Percentiles rank a stretch among this genome's conserved stretches.
These are phyloP conservation scores for Ganoderma sinense DNA, from an alignment of 1,284 basidiomycete genomes.

Conservation along the genomic window DNA sequence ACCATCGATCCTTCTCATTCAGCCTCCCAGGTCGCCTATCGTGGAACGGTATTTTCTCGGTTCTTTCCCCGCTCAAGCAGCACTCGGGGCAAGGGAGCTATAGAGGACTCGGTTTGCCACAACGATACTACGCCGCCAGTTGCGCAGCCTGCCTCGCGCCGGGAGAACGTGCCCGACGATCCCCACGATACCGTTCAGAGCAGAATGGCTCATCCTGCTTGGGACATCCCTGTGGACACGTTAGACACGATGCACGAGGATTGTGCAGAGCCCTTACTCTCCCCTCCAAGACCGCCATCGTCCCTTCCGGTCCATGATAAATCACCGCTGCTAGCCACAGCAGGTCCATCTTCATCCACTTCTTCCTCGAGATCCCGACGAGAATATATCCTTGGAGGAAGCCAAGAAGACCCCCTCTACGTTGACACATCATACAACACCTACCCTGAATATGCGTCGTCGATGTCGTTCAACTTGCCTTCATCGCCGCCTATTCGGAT, in stretches of 20 bases:
- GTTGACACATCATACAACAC: not conserved
- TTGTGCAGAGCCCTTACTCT: not conserved
- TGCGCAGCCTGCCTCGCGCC: not conserved
- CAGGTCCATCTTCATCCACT: not conserved
- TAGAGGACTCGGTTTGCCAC: not conserved
- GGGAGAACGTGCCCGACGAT: not conserved
- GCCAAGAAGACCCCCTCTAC: not conserved
- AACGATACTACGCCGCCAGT: not conserved
- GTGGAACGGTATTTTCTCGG: not conserved
- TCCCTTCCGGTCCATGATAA: not conserved
- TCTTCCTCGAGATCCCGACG: not conserved
- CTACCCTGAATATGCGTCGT: not conserved
- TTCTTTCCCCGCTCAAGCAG: not conserved
- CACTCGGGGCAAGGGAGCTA: not conserved
- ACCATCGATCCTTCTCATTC: constrained; percentile 49
- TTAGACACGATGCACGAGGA: not conserved
- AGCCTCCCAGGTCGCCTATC: constrained; percentile 32
- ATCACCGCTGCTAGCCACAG: not conserved
- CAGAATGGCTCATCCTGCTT: constrained; percentile 1
- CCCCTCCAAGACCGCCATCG: not conserved
- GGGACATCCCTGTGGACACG: not conserved
- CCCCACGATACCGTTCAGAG: constrained; percentile 1
- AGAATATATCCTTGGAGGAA: not conserved
- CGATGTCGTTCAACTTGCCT: not conserved
- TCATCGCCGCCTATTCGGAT: not conserved